Conservation (phyloP, 2,329 filamentous ascomycete species). For the Teratosphaeria destructans region DNA sequence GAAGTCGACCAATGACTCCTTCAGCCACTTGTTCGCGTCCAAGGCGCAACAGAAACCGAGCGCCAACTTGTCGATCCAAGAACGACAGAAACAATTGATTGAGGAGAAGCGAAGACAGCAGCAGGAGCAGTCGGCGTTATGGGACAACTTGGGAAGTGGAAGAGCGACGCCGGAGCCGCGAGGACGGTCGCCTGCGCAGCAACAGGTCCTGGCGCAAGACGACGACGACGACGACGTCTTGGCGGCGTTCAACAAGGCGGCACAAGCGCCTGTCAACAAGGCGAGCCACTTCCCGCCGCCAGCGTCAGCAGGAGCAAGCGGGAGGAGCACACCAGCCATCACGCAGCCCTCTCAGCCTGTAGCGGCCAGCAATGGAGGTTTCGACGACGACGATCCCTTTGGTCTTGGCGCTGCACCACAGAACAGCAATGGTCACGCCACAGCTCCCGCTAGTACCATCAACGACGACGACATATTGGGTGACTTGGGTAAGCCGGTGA, state of each 20-base stretch:
- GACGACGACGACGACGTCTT: conserved; percentile 48
- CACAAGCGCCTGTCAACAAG: conserved; percentile 45
- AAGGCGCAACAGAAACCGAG: conserved; percentile 43
- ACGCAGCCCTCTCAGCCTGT: neutral
- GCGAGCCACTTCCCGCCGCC: conserved; percentile 49
- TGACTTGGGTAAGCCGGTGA: conserved; percentile 48
- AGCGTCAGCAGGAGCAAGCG: conserved; percentile 24
- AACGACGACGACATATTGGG: conserved; percentile 45
- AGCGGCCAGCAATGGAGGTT: conserved; percentile 2
- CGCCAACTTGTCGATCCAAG: conserved; percentile 60
- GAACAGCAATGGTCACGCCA: conserved; percentile 14
- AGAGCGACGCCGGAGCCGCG: conserved; percentile 32
- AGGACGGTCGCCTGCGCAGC: conserved; percentile 12
- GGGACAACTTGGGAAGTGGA: conserved; percentile 61
- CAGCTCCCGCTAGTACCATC: conserved; percentile 8
- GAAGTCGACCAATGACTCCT: conserved; percentile 57
- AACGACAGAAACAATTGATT: conserved; percentile 58
- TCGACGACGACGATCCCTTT: conserved; percentile 73
- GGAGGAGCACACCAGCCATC: conserved; percentile 29
- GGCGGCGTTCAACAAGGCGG: conserved; percentile 48
- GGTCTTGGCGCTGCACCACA: conserved; percentile 46
- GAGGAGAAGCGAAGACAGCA: conserved; percentile 72
- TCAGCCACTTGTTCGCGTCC: conserved; percentile 63
- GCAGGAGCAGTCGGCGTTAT: conserved; percentile 58
- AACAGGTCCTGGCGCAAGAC: conserved; percentile 17